Evolutionary conservation across 1,284 basidiomycete genomes (phyloP), one percentile per base, ranked within the genome.

Genomic region (Melampsora larici-populina): DNA sequence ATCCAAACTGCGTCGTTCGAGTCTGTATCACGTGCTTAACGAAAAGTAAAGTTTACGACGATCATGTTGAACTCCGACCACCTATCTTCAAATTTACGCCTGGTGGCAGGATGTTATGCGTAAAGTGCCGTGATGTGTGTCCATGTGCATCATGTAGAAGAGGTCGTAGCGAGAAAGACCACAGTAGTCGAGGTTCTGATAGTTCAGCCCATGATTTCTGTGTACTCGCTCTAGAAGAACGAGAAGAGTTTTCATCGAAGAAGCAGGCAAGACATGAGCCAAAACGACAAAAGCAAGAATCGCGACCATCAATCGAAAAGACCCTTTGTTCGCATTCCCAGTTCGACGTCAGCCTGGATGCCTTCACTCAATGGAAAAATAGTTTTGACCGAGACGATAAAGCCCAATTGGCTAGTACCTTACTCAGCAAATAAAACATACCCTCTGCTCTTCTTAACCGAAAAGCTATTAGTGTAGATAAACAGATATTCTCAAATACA

Each of bases 401-500:
- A 83, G 86, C 89, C 13, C 87, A 88, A 81, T 88, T 97, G 49
- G 90, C 93, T 7, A 89, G 92, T 79, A 91, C 92, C 21, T 88
- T 96, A 79, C 87, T 97, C 43, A 86, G 89, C 80, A 91, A 95
- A 82, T 86, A 87, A 62, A 87, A 93, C 84, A 89, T 94, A 78
- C 86, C 87, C 75, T 84, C 87, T 18, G 87, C 90, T 1, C 87
- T 97, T 68, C 86, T 87, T 64, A 88, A 88, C 49, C 90, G 92
- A 71, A 81, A 87, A 13, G 88, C 91, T 0, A 81, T 78, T n/a
- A 46, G 64, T 81, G 85, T 70, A 43, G 74, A 70, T 74, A 62
- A 71, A 62, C 78, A 67, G 29, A 36, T 79, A 69, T 74, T 43
- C 70, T 70, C 31, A 17, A 63, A 75, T 18, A 69, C 48, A 15